Evolutionary conservation across 1,284 basidiomycete genomes (phyloP).

Genomic region (Golubevia pallescens): DNA sequence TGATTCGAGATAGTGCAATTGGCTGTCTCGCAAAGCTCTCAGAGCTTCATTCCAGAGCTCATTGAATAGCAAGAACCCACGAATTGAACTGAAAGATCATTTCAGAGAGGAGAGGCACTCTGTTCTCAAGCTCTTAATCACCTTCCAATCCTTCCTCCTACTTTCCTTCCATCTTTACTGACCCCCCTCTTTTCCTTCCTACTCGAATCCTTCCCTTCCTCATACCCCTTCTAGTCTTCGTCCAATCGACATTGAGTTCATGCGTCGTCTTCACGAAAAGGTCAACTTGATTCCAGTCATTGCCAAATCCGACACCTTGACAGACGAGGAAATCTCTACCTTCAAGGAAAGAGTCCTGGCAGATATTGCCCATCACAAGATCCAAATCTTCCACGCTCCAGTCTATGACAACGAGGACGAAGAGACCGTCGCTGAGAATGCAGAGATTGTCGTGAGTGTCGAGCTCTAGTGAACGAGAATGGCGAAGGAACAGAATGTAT

Average conservation of each 20-base stretch:
- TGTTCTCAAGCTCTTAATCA: too few relatives aligned
- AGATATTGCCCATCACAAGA: slow-evolving; percentile 60
- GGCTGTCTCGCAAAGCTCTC: too few relatives aligned
- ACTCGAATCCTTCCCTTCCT: neutral
- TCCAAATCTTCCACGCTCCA: slow-evolving; percentile 59
- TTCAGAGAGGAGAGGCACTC: too few relatives aligned
- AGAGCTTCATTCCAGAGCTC: too few relatives aligned
- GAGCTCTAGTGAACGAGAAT: neutral
- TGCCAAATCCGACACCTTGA: slow-evolving; percentile 61
- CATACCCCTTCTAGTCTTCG: slow-evolving; percentile 25
- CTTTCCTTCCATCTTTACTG: neutral
- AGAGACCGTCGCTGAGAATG: slow-evolving; percentile 57
- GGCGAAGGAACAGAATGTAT: neutral
- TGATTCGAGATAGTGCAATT: too few relatives aligned
- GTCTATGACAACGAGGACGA: slow-evolving; percentile 58
- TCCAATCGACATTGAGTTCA: slow-evolving; percentile 63
- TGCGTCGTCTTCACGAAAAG: slow-evolving; percentile 56
- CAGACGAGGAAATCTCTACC: slow-evolving; percentile 46
- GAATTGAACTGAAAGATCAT: too few relatives aligned
- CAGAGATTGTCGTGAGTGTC: slow-evolving; percentile 45
- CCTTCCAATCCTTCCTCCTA: too few relatives aligned
- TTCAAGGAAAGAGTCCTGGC: slow-evolving; percentile 60
- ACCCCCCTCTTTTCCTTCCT: neutral
- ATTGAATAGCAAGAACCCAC: too few relatives aligned
- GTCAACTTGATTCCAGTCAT: slow-evolving; percentile 63